Percentiles rank a stretch among this genome's conserved stretches.
Conservation (phyloP, 2,329 filamentous ascomycete genomes). For the Pseudogymnoascus sp. region DNA sequence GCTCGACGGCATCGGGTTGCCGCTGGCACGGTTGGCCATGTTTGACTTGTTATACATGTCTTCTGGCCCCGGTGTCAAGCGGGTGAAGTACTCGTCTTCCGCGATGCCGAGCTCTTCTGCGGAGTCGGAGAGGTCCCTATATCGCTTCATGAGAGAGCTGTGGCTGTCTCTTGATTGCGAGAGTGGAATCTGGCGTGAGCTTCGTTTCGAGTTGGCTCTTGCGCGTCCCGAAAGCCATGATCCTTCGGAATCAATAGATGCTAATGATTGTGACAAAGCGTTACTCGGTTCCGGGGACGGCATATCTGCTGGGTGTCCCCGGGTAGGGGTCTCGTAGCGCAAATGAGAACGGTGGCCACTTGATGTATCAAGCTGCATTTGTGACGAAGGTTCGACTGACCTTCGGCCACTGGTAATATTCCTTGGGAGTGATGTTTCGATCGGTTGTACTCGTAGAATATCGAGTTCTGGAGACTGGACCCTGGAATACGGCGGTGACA, state of each 20-base stretch:
- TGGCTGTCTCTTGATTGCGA: constrained; percentile 34
- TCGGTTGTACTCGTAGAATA: constrained; percentile 29
- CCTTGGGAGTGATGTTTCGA: constrained; percentile 22
- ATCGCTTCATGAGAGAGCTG: constrained; percentile 34
- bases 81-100: constrained; percentile 69
- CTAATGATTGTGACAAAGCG: constrained; percentile 72
- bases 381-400: constrained; percentile 26
- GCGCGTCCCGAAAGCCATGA: constrained; percentile 84
- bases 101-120: constrained; percentile 60
- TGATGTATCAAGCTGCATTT: constrained; percentile 41
- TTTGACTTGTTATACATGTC: constrained; percentile 26
- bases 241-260: constrained; percentile 89
- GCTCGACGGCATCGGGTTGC: constrained; percentile 45
- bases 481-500: constrained; percentile 78
- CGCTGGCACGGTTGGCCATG: constrained; percentile 37
- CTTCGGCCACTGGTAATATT: constrained; percentile 21
- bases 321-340: constrained; percentile 38
- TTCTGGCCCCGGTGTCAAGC: constrained; percentile 36
- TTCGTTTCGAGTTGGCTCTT: constrained; percentile 34
- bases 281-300: constrained; percentile 45
- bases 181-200: constrained; percentile 32
- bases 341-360: constrained; percentile 38
- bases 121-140: constrained; percentile 48
- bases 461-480: constrained; percentile 69
- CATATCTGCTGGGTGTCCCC: constrained; percentile 33